Conservation (phyloP, 2,329 filamentous ascomycete species). For the Botryotinia globosa region DNA sequence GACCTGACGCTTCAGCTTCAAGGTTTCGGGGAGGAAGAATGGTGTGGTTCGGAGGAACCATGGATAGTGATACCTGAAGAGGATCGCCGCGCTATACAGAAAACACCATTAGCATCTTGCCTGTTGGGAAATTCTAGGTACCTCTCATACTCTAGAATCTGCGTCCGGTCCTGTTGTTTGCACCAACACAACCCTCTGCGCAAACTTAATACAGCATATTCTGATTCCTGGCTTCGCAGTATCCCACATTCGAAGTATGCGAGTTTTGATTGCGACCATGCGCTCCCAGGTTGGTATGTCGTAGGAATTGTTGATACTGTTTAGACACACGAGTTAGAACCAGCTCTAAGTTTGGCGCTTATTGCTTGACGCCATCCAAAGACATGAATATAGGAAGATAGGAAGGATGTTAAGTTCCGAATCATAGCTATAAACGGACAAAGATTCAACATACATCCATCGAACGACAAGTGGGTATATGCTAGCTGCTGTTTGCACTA, state of each 20-base stretch:
- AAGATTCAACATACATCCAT: slow-evolving; percentile 74
- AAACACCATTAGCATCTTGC: slow-evolving; percentile 24
- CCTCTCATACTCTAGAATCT: slow-evolving; percentile 71
- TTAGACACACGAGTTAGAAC: slow-evolving; percentile 32
- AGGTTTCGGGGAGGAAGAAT: slow-evolving; percentile 75
- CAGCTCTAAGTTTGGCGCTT: not conserved
- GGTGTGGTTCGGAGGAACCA: slow-evolving; percentile 80
- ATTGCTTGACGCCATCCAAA: slow-evolving; percentile 5
- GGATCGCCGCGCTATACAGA: slow-evolving; percentile 61
- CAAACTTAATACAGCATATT: slow-evolving; percentile 96
- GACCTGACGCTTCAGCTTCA: slow-evolving; percentile 87
- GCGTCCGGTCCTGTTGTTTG: slow-evolving; percentile 81
- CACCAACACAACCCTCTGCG: slow-evolving; percentile 86
- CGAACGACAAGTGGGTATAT: slow-evolving; percentile 89
- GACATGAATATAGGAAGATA: not conserved
- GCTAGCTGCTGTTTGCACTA: slow-evolving; percentile 85
- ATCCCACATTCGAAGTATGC: slow-evolving; percentile 87
- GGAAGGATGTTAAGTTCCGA: slow-evolving; percentile 4
- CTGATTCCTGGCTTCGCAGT: slow-evolving; percentile 70
- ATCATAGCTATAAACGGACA: slow-evolving; percentile 19
- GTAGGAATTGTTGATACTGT: slow-evolving; percentile 81
- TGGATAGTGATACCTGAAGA: slow-evolving; percentile 80
- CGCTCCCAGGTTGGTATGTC: slow-evolving; percentile 81
- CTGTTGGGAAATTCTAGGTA: slow-evolving; percentile 7
- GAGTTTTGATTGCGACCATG: slow-evolving; percentile 84